Base-by-base conservation (phyloP, 441 rosid species). In the Adansonia grandidieri region DNA sequence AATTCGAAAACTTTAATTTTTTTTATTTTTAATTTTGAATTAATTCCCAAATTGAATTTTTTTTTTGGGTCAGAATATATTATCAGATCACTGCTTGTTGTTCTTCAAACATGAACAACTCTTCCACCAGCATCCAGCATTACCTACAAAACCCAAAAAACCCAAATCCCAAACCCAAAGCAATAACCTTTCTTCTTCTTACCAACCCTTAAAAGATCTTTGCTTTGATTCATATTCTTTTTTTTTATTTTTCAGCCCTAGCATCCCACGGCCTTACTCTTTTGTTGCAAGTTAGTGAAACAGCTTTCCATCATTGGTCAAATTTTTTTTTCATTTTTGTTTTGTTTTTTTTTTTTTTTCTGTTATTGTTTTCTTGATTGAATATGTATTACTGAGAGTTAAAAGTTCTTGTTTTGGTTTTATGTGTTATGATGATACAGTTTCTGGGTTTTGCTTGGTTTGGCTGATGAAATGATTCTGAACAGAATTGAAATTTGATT, bases 371-470 rank as follows among this genome's bases (percentile, higher is more conserved):
- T 63, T 14, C 40, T 22, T 53, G 44, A n/a, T 50, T 54, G 69
- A 48, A 9, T 22, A 62, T 48, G 44, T 61, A 48, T 75, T 75
- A 5, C 11, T 32, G 2, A 17, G 61, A 19, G 28, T 48, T 44
- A 37, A n/a, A 14, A 76, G 68, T 76, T 80, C 77, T 69, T 74
- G 69, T 58, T 69, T 57, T 71, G 44, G 37, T 74, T 71, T 58
- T 77, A 53, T 53, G 68, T 62, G 24, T 60, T 67, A 8, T 42
- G 77, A 9, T 64, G 42, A 53, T 48, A 1, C n/a, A 51, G 11
- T 72, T 60, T 76, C 75, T 73, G 28, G 63, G 56, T 65, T 79
- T 77, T 78, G 68, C 61, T 73, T 68, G 78, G 6, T 28, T 63
- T 56, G 65, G 22, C 19, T 66, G 54, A 71, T 73, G 70, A 75